A percentile compares a stretch with the other conserved stretches of the same genome.
These are phyloP conservation scores for Gracilaria gracilis DNA, from an alignment of 23 red algal genomes.

Conservation along the genomic window DNA sequence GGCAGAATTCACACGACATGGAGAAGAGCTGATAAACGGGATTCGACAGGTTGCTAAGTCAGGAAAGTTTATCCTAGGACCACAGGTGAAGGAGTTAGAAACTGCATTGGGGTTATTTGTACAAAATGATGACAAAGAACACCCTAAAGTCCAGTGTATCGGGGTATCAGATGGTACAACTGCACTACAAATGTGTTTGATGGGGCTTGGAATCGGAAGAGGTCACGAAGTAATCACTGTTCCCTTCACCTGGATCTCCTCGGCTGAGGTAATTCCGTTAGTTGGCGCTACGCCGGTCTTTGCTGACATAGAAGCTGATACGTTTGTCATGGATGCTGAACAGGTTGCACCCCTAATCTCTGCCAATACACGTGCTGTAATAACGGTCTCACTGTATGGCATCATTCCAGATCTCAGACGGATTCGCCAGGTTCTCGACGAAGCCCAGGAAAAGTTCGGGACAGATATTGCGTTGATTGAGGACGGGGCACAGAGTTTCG, in stretches of 20 bases:
- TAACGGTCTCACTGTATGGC: conserved; percentile 75
- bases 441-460: conserved; percentile 38
- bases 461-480: conserved; percentile 82
- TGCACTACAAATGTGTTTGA: conserved; percentile 72
- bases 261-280: conserved; percentile 72
- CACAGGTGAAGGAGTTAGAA: conserved; percentile 56
- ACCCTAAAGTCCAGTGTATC: conserved; percentile 43
- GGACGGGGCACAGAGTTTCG: conserved; percentile 85
- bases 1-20: conserved; percentile 53
- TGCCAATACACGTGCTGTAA: conserved; percentile 68
- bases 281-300: conserved; percentile 76
- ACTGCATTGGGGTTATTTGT: conserved; percentile 39
- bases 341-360: conserved; percentile 29
- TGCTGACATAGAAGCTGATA: conserved; percentile 66
- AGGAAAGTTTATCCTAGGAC: conserved; percentile 78
- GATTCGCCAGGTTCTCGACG: conserved; percentile 62
- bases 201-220: conserved; percentile 52
- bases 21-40: conserved; percentile 38
- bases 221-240: conserved; percentile 71
- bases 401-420: conserved; percentile 52
- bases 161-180: conserved; percentile 74
- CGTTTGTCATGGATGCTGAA: conserved; percentile 61
- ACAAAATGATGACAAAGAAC: conserved; percentile 22
- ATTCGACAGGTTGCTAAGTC: conserved; percentile 58
- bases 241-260: conserved; percentile 83